A percentile compares a stretch with the other conserved stretches of the same genome.
These are phyloP conservation scores for Candolleomyces eurysporus DNA, from an alignment of 768 basidiomycete genomes.

Conservation along the genomic window DNA sequence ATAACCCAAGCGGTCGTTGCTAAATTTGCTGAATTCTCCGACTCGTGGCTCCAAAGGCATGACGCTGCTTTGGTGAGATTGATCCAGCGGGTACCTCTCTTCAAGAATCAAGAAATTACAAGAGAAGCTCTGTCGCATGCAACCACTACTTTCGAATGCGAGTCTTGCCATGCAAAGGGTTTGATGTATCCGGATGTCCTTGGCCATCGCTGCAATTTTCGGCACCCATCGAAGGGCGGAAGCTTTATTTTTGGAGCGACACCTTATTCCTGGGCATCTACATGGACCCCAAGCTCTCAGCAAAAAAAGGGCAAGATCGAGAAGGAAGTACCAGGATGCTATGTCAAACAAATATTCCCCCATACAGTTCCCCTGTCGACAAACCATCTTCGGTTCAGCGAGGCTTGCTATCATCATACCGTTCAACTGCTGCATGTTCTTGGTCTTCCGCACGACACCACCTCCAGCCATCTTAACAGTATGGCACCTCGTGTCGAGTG, in stretches of 20 bases:
- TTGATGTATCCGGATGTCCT: background rate
- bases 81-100: background rate
- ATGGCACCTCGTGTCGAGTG: background rate
- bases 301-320: too few species aligned
- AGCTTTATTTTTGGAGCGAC: background rate
- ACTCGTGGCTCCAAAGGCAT: background rate
- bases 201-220: background rate
- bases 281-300: background rate
- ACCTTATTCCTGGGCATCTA: background rate
- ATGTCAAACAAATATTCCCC: too few species aligned
- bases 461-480: background rate
- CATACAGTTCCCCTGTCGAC: too few species aligned
- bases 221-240: background rate
- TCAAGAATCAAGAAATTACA: background rate
- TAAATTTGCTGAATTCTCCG: background rate
- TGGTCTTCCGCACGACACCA: background rate
- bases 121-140: background rate
- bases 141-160: background rate
- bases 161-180: background rate
- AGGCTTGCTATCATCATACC: background rate
- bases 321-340: too few species aligned
- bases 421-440: background rate
- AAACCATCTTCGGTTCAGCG: too few species aligned
- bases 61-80: background rate
- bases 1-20: background rate